Evolutionary conservation across 192 early-diverging fungal genomes (phyloP).

Genomic region (Coemansia asiatica): DNA sequence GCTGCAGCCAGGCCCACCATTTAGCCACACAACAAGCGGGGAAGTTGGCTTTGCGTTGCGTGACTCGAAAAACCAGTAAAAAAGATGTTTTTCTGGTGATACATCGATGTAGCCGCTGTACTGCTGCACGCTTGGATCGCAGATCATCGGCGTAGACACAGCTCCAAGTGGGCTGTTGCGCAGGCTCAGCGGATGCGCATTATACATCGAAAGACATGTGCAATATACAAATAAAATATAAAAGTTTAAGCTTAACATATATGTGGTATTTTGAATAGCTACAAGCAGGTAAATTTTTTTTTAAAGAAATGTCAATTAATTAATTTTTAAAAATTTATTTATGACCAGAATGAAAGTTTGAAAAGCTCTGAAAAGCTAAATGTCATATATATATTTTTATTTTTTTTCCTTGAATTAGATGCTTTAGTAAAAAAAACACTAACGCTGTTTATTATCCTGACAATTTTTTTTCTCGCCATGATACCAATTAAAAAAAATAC

Average conservation of each 20-base stretch:
- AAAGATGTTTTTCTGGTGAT: conserved; percentile 68
- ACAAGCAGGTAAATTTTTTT: too few relatives aligned
- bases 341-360: too few relatives aligned
- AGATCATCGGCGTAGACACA: conserved; percentile 59
- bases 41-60: conserved; percentile 65
- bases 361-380: too few relatives aligned
- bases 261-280: too few relatives aligned
- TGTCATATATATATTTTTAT: too few relatives aligned
- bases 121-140: conserved; percentile 85
- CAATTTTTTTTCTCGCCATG: too few relatives aligned
- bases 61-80: conserved; percentile 95
- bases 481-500: too few relatives aligned
- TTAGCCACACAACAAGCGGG: conserved; percentile 73
- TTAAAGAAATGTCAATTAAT: too few relatives aligned
- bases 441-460: too few relatives aligned
- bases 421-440: too few relatives aligned
- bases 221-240: not conserved
- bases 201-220: conserved; percentile 1
- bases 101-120: conserved; percentile 72
- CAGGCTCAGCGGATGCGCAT: conserved; percentile 3
- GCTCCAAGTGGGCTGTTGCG: not conserved
- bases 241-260: not conserved
- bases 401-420: too few relatives aligned
- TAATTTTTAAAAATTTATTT: too few relatives aligned
- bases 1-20: conserved; percentile 81